Evolutionary conservation across 176 grass and related monocot species (phyloP).

Genomic region (Zea luxurians): DNA sequence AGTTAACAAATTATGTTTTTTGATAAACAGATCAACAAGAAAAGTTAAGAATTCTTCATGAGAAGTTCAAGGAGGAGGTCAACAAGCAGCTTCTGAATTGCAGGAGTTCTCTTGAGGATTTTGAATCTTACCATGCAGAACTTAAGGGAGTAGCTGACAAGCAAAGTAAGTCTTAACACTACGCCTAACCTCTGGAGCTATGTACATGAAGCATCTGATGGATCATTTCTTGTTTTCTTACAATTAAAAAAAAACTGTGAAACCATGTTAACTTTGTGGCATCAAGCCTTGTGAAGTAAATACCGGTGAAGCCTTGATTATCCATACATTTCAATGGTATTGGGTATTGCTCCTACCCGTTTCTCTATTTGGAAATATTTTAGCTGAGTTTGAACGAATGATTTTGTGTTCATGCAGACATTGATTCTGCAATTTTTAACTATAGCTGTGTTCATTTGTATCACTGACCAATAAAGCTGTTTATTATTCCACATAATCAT

Average conservation of each 20-base stretch:
- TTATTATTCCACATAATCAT: slow-evolving; percentile 1
- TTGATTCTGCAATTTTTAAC: not conserved
- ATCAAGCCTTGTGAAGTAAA: not conserved
- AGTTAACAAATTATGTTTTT: slow-evolving; percentile 24
- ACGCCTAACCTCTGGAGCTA: not conserved
- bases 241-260: not conserved
- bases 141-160: slow-evolving; percentile 56
- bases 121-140: slow-evolving; percentile 74
- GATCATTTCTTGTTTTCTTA: not conserved
- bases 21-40: slow-evolving; percentile 68
- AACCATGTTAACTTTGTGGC: not conserved
- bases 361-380: not conserved
- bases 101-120: slow-evolving; percentile 62
- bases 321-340: not conserved
- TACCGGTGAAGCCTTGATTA: not conserved
- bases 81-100: slow-evolving; percentile 68
- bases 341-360: not conserved
- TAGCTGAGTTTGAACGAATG: slow-evolving; percentile 1
- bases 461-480: not conserved
- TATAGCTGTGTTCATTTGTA: not conserved
- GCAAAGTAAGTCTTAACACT: not conserved
- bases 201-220: not conserved
- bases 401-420: not conserved
- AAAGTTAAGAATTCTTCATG: slow-evolving; percentile 71
- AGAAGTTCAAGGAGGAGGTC: slow-evolving; percentile 84